Percentiles rank a stretch among this genome's conserved stretches.
Conservation (phyloP, 345 rosid species). For the Acer saccharum region DNA sequence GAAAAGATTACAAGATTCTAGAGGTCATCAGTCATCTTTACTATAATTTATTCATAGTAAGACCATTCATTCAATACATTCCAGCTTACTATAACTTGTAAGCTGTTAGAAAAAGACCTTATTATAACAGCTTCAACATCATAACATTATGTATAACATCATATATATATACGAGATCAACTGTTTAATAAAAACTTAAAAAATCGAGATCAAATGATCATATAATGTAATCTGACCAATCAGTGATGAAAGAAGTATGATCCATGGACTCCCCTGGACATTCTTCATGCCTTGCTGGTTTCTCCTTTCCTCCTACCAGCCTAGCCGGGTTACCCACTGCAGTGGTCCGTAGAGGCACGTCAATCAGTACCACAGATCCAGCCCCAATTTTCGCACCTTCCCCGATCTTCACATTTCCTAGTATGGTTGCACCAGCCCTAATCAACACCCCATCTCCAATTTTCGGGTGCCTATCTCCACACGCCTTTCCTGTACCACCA, state of each 20-base stretch:
- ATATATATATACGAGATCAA: not conserved
- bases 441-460: constrained; percentile 92
- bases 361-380: constrained; percentile 83
- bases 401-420: constrained; percentile 83
- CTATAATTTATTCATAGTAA: no score
- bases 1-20: no score
- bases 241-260: constrained; percentile 87
- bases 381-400: constrained; percentile 95
- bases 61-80: no score
- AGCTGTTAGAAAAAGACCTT: no score
- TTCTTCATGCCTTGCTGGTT: constrained; percentile 62
- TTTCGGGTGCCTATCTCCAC: constrained; percentile 90
- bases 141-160: not conserved
- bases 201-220: constrained; percentile 32
- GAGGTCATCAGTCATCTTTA: no score
- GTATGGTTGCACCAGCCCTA: constrained; percentile 91
- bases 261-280: constrained; percentile 97
- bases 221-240: constrained; percentile 90
- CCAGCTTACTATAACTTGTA: no score
- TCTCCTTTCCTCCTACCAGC: constrained; percentile 88
- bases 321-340: constrained; percentile 96
- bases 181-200: not conserved
- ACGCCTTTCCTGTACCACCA: constrained; percentile 87
- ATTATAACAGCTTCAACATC: not conserved
- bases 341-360: constrained; percentile 76